Percentiles rank a stretch among this genome's conserved stretches.
Conservation (phyloP, 257 asterid species). For the Solanum lycopersicoides region DNA sequence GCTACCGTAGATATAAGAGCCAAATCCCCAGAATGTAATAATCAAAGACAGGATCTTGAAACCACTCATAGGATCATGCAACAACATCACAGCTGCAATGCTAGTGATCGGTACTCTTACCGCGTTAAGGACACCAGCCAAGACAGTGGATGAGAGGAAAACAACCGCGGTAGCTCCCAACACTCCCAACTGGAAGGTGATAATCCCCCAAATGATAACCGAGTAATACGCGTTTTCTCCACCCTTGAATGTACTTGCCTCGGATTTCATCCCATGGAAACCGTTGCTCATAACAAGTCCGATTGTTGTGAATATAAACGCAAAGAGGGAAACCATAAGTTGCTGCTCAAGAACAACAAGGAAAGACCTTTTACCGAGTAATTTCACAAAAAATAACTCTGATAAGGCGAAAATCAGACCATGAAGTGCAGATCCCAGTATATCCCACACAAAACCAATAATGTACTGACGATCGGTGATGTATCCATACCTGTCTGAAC, state of each 20-base stretch:
- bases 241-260: constrained; percentile 51
- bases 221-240: constrained; percentile 43
- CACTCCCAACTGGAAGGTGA: constrained; percentile 76
- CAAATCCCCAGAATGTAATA: constrained; percentile 89
- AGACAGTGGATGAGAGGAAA: constrained; percentile 72
- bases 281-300: constrained; percentile 51
- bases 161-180: constrained; percentile 70
- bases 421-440: constrained; percentile 70
- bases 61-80: constrained; percentile 87
- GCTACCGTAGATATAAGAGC: constrained; percentile 63
- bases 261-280: constrained; percentile 46
- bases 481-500: constrained; percentile 52
- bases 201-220: constrained; percentile 67
- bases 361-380: constrained; percentile 66
- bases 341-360: constrained; percentile 91
- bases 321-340: constrained; percentile 75
- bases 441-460: constrained; percentile 69
- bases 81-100: constrained; percentile 60
- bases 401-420: constrained; percentile 90
- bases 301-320: constrained; percentile 59
- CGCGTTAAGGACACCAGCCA: constrained; percentile 88
- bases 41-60: constrained; percentile 73
- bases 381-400: constrained; percentile 50
- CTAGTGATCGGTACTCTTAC: constrained; percentile 79
- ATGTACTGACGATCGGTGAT: constrained; percentile 37